phyloP scores from a whole-genome alignment of 2,329 filamentous ascomycete species.

The Epichloe elymi region DNA sequence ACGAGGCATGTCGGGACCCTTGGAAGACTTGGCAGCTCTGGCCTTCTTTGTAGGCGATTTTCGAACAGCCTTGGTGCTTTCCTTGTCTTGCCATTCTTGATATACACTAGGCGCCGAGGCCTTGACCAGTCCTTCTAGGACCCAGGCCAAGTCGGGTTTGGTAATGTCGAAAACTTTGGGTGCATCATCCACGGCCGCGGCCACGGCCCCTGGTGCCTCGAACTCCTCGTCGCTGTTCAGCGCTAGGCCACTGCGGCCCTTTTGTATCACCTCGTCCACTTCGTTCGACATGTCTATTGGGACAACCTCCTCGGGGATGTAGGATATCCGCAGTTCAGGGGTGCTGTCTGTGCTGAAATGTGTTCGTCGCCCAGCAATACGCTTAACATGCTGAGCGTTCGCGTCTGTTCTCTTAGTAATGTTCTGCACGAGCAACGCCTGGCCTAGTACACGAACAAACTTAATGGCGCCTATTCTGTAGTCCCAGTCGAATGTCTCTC shows the following conservation, averaged over 20 bases:
- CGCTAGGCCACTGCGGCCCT: constrained; percentile 40
- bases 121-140: constrained; percentile 22
- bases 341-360: constrained; percentile 65
- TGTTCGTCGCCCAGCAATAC: constrained; percentile 52
- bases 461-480: constrained; percentile 69
- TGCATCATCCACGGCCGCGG: constrained; percentile 11
- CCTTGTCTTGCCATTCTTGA: constrained; percentile 15
- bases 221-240: constrained; percentile 56
- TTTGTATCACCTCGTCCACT: constrained; percentile 43
- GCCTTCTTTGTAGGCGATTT: constrained; percentile 13
- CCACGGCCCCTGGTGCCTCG: constrained; percentile 22
- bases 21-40: constrained; percentile 8
- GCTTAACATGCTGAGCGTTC: constrained; percentile 40
- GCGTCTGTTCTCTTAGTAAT: constrained; percentile 22
- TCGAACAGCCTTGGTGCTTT: constrained; percentile 10
- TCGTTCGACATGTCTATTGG: constrained; percentile 64
- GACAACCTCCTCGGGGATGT: constrained; percentile 63
- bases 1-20: constrained; percentile 10
- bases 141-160: constrained; percentile 38
- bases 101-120: constrained; percentile 14
- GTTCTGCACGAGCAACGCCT: constrained; percentile 56
- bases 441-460: constrained; percentile 68
- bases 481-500: constrained; percentile 77
- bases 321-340: constrained; percentile 67
- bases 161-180: constrained; percentile 48